Evolutionary conservation across 2,329 filamentous ascomycete species (phyloP).

Genomic region (Hortaea werneckii): DNA sequence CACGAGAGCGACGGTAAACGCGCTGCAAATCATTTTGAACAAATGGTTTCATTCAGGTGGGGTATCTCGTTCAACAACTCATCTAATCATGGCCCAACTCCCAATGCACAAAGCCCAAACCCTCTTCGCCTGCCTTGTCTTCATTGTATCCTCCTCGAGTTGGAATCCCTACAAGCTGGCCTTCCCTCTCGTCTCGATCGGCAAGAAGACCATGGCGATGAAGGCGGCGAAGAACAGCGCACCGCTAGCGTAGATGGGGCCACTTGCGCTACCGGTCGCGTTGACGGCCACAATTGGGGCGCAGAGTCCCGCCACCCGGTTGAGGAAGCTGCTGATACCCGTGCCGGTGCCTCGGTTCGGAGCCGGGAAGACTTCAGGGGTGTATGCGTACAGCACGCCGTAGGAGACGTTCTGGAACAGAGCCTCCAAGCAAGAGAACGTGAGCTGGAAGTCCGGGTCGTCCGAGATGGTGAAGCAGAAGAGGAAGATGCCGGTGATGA

Average conservation of each 20-base stretch:
- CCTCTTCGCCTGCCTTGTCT: too few relatives aligned
- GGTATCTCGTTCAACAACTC: too few relatives aligned
- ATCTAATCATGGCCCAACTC: too few relatives aligned
- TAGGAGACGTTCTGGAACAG: conserved; percentile 61
- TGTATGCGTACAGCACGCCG: conserved; percentile 52
- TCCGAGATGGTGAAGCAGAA: conserved; percentile 46
- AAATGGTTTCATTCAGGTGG: background rate
- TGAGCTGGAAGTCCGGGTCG: conserved; percentile 35
- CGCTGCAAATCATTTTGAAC: background rate
- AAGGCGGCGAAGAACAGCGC: conserved; percentile 35
- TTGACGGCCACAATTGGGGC: conserved; percentile 56
- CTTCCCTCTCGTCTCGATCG: conserved; percentile 35
- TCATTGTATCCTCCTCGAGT: background rate
- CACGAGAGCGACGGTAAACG: background rate
- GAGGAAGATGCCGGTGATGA: conserved; percentile 58
- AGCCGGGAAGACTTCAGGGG: conserved; percentile 66
- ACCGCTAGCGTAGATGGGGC: conserved; percentile 34
- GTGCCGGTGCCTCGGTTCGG: conserved; percentile 62
- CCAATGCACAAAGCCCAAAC: too few relatives aligned
- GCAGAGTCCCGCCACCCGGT: conserved; percentile 55
- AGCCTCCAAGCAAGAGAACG: conserved; percentile 50
- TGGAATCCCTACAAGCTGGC: conserved; percentile 27
- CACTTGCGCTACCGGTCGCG: conserved; percentile 28
- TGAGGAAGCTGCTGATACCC: conserved; percentile 62
- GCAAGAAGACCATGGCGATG: conserved; percentile 25